Conservation (phyloP, 805 yeast genomes). For the Metschnikowia peoriensis region DNA sequence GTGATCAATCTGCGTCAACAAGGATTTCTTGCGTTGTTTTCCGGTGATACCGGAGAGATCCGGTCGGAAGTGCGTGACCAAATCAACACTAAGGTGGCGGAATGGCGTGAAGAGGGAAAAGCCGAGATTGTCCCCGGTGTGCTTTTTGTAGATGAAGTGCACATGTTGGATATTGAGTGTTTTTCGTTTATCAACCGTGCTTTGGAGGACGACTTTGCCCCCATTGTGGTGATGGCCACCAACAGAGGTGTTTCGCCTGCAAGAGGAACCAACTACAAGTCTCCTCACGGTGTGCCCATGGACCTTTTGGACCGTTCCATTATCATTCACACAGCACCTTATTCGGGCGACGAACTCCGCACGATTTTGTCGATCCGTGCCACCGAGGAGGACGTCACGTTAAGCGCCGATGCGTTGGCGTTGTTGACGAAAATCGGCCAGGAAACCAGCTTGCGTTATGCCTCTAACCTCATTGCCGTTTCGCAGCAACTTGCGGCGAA, state of each 20-base stretch:
- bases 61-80: conserved; percentile 94
- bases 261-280: conserved; percentile 87
- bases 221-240: conserved; percentile 95
- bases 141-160: conserved; percentile 94
- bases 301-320: conserved; percentile 93
- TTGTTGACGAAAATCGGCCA: conserved; percentile 85
- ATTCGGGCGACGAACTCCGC: conserved; percentile 78
- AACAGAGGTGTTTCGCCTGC: conserved; percentile 93
- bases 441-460: conserved; percentile 89
- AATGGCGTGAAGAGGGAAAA: conserved; percentile 98
- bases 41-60: conserved; percentile 98
- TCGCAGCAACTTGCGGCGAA: conserved; percentile 82
- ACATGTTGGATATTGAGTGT: conserved; percentile 96
- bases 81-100: conserved; percentile 94
- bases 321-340: conserved; percentile 81
- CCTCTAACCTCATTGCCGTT: conserved; percentile 86
- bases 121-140: conserved; percentile 98
- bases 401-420: conserved; percentile 78
- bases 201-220: conserved; percentile 92
- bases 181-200: conserved; percentile 95
- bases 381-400: conserved; percentile 88
- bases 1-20: conserved; percentile 97
- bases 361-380: conserved; percentile 87
- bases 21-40: conserved; percentile 92
- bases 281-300: conserved; percentile 97